A percentile compares a stretch with the other conserved stretches of the same genome.
Conservation (phyloP, 2,329 filamentous ascomycete genomes). For the Fusarium aywerte region DNA sequence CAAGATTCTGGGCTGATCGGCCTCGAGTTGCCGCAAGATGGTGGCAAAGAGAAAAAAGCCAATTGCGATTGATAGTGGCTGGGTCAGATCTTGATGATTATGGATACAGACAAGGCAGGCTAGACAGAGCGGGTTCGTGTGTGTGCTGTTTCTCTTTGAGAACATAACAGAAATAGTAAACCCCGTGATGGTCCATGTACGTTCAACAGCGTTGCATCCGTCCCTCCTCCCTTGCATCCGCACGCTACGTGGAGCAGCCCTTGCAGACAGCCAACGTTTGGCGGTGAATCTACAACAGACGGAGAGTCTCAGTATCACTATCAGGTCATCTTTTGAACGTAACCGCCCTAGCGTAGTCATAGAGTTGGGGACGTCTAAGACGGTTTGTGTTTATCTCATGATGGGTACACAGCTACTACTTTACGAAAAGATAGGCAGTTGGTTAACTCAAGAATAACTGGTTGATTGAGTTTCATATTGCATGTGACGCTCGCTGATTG, state of each 20-base stretch:
- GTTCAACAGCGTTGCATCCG: slow-evolving; percentile 24
- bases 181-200: slow-evolving; percentile 26
- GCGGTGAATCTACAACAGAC: slow-evolving; percentile 43
- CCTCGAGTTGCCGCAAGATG: slow-evolving; percentile 13
- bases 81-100: not conserved
- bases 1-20: slow-evolving; percentile 1
- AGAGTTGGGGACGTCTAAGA: slow-evolving; percentile 23
- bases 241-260: slow-evolving; percentile 27
- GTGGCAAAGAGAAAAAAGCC: slow-evolving; percentile 17
- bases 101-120: not conserved
- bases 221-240: slow-evolving; percentile 40
- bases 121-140: not conserved
- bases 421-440: not conserved
- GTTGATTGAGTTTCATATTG: slow-evolving; percentile 15
- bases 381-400: slow-evolving; percentile 21
- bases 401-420: not conserved
- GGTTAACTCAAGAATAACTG: slow-evolving; percentile 5
- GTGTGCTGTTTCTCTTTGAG: not conserved
- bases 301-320: slow-evolving; percentile 24
- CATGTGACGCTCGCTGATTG: slow-evolving; percentile 28
- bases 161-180: not conserved
- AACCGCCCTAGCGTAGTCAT: slow-evolving; percentile 10
- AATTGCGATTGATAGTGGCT: slow-evolving; percentile 7
- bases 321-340: slow-evolving; percentile 32
- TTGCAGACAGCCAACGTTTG: slow-evolving; percentile 28